Percentiles rank a stretch among this genome's conserved stretches.
These are phyloP conservation scores for Pseudotsuga menziesii DNA, from an alignment of 75 land plant species.

Conservation along the genomic window DNA sequence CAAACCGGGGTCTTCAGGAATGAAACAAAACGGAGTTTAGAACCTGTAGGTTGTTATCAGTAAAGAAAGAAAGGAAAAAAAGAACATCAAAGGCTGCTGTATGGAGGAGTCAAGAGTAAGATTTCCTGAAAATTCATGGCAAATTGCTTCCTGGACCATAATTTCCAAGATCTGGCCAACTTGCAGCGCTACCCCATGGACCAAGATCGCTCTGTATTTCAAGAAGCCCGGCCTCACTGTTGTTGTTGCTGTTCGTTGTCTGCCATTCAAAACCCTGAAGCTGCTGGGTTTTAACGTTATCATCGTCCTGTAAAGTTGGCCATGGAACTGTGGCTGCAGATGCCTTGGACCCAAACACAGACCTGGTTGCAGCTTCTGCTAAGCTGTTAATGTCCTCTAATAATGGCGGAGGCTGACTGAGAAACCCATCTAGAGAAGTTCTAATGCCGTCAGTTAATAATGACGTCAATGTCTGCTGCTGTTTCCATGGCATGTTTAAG, in stretches of 20 bases:
- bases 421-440: slow-evolving; percentile 1
- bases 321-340: not conserved
- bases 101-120: too few relatives aligned
- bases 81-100: too few relatives aligned
- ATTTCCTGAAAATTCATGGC: not conserved
- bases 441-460: slow-evolving; percentile 3
- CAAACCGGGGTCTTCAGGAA: too few relatives aligned
- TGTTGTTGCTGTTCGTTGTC: not conserved
- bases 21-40: too few relatives aligned
- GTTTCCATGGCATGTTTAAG: not conserved
- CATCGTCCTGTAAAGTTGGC: slow-evolving; percentile 7
- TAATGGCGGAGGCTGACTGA: not conserved
- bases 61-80: too few relatives aligned
- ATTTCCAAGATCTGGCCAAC: slow-evolving; percentile 6
- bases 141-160: slow-evolving; percentile 3
- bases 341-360: not conserved
- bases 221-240: not conserved
- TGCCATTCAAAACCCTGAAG: slow-evolving; percentile 3
- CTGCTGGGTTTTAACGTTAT: not conserved
- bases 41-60: too few relatives aligned
- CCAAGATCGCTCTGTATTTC: slow-evolving; percentile 2
- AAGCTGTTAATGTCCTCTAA: slow-evolving; percentile 5
- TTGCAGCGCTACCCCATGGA: not conserved
- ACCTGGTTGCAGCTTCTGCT: not conserved
- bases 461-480: slow-evolving; percentile 8